Conservation (phyloP, 1,284 basidiomycete species). For the Boletus subluridellus region DNA sequence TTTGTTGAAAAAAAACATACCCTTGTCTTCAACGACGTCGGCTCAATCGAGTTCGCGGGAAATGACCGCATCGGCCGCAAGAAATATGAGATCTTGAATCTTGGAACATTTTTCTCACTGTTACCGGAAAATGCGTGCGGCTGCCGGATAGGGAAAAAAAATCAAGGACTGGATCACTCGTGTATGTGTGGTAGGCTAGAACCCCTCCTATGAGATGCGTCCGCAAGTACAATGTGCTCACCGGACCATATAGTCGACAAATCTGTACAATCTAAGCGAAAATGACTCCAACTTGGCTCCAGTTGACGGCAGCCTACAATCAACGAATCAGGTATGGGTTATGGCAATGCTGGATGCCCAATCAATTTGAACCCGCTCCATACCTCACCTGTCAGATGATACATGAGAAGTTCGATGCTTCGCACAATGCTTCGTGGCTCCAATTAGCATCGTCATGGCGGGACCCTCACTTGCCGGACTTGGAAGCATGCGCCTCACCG, state of each 20-base stretch:
- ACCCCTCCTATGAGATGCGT: background rate
- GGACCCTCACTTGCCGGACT: constrained; percentile 16
- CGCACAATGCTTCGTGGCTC: constrained; percentile 17
- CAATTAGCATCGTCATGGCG: constrained; percentile 5
- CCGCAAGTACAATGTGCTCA: constrained; percentile 3
- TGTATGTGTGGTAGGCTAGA: background rate
- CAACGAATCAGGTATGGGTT: constrained; percentile 4
- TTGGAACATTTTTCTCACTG: background rate
- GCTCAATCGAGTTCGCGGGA: background rate
- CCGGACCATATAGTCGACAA: constrained; percentile 4
- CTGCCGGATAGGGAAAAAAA: background rate
- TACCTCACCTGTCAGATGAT: constrained; percentile 9
- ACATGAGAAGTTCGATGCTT: constrained; percentile 14
- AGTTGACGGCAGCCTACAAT: constrained; percentile 11
- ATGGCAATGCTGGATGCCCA: constrained; percentile 17
- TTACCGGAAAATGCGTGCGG: background rate
- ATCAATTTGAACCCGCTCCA: constrained; percentile 5
- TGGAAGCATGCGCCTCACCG: constrained; percentile 21
- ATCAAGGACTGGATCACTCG: background rate
- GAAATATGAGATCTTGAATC: background rate
- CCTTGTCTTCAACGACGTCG: background rate
- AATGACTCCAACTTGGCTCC: background rate
- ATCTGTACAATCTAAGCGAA: constrained; percentile 22
- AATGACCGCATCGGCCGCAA: background rate
- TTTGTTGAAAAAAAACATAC: background rate